Percentiles rank a stretch among this genome's conserved stretches.
Conservation (phyloP, 106 monocot species). For the Phalaenopsis aphrodite region DNA sequence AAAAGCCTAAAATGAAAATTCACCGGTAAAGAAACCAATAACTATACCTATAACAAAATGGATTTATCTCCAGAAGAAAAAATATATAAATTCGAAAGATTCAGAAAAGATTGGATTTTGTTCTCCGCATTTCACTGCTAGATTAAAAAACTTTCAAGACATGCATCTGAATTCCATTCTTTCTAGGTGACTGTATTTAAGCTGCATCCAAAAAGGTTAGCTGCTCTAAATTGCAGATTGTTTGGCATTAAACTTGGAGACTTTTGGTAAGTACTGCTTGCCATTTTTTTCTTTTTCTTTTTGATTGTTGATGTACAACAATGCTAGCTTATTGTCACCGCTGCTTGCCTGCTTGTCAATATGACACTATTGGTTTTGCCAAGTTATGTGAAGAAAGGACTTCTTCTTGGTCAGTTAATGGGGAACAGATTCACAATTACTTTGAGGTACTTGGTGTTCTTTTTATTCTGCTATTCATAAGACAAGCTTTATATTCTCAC, state of each 20-base stretch:
- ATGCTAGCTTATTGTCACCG: background rate
- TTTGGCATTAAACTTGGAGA: constrained; percentile 91
- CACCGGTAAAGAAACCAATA: background rate
- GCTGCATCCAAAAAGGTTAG: constrained; percentile 65
- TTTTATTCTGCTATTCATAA: background rate
- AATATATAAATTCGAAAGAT: background rate
- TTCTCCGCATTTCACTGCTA: background rate
- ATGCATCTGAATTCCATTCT: constrained; percentile 4
- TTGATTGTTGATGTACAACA: background rate
- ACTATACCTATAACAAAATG: background rate
- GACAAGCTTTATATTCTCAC: background rate
- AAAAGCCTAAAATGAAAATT: background rate
- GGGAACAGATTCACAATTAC: constrained; percentile 92
- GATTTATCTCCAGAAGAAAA: background rate
- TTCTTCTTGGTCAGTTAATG: constrained; percentile 81
- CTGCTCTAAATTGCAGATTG: constrained; percentile 70
- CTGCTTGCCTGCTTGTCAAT: background rate
- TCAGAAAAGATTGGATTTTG: background rate
- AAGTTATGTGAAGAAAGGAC: constrained; percentile 84
- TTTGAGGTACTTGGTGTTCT: constrained; percentile 52
- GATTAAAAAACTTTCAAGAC: background rate
- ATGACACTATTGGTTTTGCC: constrained; percentile 2
- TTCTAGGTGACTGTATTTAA: constrained; percentile 92
- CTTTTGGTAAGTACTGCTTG: constrained; percentile 50
- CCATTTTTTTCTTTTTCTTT: constrained; percentile 1